A percentile compares a stretch with the other conserved stretches of the same genome.
Evolutionary conservation across 2,329 filamentous ascomycete species (phyloP).

Genomic region (Diatrype stigma): DNA sequence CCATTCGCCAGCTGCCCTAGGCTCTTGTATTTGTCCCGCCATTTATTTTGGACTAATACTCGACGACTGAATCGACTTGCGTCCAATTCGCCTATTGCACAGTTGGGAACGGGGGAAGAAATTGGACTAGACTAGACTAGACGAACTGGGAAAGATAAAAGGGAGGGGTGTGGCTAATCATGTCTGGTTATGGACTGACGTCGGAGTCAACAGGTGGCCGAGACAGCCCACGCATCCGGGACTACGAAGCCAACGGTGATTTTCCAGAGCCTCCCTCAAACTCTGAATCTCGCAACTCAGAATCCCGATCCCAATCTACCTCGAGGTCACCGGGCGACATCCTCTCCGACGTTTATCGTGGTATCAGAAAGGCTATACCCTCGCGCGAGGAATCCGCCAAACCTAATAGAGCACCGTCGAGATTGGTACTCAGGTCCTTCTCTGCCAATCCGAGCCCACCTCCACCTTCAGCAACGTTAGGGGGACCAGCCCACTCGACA

Average conservation of each 20-base stretch:
- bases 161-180: slow-evolving; percentile 13
- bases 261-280: slow-evolving; percentile 29
- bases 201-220: slow-evolving; percentile 20
- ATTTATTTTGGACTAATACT: not conserved
- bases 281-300: slow-evolving; percentile 17
- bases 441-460: slow-evolving; percentile 16
- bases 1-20: not conserved
- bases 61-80: not conserved
- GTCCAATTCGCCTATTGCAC: not conserved
- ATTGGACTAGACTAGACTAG: not conserved
- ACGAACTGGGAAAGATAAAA: slow-evolving; percentile 2
- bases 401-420: slow-evolving; percentile 41
- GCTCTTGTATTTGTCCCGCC: not conserved
- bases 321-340: slow-evolving; percentile 42
- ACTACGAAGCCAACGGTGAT: slow-evolving; percentile 32
- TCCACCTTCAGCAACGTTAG: not conserved
- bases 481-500: slow-evolving; percentile 10
- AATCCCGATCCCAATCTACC: slow-evolving; percentile 27
- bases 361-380: slow-evolving; percentile 44
- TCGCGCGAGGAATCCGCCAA: slow-evolving; percentile 39
- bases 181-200: slow-evolving; percentile 27
- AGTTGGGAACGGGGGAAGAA: not conserved
- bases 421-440: slow-evolving; percentile 33
- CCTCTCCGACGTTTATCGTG: slow-evolving; percentile 48
- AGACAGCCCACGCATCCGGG: slow-evolving; percentile 32